These are phyloP conservation scores for Neurospora sp. DNA, from an alignment of 2,329 filamentous ascomycete species.

Conservation along the genomic window DNA sequence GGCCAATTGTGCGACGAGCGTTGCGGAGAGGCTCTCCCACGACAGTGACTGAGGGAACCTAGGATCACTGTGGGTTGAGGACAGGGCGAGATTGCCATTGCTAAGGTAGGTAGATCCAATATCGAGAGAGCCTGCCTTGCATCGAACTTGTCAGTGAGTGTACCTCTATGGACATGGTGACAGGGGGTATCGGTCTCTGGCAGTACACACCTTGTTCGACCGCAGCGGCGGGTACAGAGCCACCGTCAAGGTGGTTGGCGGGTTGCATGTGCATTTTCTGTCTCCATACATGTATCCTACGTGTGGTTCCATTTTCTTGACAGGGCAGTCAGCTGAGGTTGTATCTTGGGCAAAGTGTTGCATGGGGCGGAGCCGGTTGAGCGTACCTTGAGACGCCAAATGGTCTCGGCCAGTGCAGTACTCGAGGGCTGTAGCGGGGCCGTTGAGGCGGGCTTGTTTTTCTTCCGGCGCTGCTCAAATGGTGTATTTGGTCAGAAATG, in stretches of 20 bases:
- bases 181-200: background rate
- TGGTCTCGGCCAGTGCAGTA: background rate
- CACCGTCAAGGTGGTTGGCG: background rate
- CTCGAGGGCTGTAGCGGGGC: background rate
- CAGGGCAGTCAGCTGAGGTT: background rate
- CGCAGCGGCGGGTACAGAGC: background rate
- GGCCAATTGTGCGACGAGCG: too few relatives aligned
- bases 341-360: background rate
- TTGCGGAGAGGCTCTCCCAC: too few relatives aligned
- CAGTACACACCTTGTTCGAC: background rate
- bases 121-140: background rate
- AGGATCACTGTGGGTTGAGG: background rate
- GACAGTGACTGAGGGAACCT: too few relatives aligned
- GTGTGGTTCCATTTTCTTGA: background rate
- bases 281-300: background rate
- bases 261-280: background rate
- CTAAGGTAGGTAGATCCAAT: background rate
- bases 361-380: background rate
- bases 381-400: background rate
- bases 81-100: background rate
- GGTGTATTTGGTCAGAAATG: background rate
- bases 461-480: background rate
- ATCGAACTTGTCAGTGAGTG: background rate
- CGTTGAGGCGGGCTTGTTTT: background rate
- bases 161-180: background rate